These are phyloP conservation scores for Nematocida sp. DNA, from an alignment of 371 early-diverging fungal species.

Conservation along the genomic window DNA sequence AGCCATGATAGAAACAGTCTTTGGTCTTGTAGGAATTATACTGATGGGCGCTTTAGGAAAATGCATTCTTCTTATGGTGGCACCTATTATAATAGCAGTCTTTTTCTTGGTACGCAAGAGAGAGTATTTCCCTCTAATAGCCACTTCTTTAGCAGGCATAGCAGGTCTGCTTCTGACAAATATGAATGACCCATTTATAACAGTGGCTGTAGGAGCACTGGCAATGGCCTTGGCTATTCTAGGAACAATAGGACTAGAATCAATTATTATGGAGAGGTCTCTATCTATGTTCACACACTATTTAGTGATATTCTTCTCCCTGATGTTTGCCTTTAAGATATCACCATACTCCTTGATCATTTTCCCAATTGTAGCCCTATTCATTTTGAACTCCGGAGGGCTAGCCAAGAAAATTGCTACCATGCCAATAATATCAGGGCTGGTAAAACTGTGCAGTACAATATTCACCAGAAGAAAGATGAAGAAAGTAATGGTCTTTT, in stretches of 20 bases:
- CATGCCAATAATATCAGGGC: not conserved
- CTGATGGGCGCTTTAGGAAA: slow-evolving; percentile 1
- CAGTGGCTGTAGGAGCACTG: not conserved
- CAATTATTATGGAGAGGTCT: not conserved
- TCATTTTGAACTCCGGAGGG: not conserved
- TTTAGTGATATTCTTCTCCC: not conserved
- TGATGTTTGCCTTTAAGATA: not conserved
- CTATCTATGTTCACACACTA: slow-evolving; percentile 6
- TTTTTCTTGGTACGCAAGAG: not conserved
- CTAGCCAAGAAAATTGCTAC: not conserved
- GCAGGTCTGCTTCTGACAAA: not conserved
- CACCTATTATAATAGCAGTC: not conserved
- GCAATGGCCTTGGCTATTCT: not conserved
- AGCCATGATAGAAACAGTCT: not conserved
- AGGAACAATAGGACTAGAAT: slow-evolving; percentile 28
- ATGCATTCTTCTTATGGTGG: not conserved
- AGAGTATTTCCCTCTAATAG: not conserved
- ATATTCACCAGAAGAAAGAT: not conserved
- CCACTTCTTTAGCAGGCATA: not conserved
- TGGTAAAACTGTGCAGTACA: not conserved
- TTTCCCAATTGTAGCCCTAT: not conserved
- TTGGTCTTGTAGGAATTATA: not conserved
- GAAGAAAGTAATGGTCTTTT: not conserved
- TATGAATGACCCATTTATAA: not conserved
- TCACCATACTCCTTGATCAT: slow-evolving; percentile 10